Percentiles rank a stretch among this genome's conserved stretches.
Evolutionary conservation across 495 filamentous ascomycete genomes (phyloP).

Genomic region (Xylaria intraflava): DNA sequence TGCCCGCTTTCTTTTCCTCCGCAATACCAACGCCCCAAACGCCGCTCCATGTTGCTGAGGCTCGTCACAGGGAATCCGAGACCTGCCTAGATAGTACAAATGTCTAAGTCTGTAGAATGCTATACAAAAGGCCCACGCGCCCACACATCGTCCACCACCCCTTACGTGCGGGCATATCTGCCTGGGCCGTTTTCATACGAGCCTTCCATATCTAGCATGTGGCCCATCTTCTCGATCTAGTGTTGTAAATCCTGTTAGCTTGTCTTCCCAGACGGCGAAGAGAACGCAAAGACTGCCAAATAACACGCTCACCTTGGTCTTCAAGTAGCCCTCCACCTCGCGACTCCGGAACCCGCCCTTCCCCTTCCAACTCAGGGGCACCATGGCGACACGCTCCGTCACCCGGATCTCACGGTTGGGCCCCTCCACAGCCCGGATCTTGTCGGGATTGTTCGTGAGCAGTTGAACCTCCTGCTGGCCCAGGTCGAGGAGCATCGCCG

Average conservation of each 20-base stretch:
- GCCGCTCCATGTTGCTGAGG: background rate
- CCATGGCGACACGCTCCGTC: constrained; percentile 87
- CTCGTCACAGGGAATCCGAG: no score
- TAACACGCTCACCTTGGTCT: constrained; percentile 67
- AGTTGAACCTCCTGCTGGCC: constrained; percentile 70
- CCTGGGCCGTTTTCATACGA: background rate
- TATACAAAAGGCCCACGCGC: no score
- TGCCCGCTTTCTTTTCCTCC: no score
- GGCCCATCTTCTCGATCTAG: constrained; percentile 65
- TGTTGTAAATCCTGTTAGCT: constrained; percentile 2
- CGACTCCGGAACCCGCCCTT: constrained; percentile 75
- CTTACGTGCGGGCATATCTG: background rate
- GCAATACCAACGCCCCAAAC: background rate
- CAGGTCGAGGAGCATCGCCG: constrained; percentile 85
- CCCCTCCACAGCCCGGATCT: constrained; percentile 89
- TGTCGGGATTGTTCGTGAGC: constrained; percentile 97
- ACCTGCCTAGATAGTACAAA: background rate
- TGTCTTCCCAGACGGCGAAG: background rate
- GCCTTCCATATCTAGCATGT: constrained; percentile 46
- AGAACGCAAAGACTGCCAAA: background rate
- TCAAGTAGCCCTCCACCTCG: constrained; percentile 88
- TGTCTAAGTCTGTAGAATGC: no score
- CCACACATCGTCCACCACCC: no score
- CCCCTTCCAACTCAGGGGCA: constrained; percentile 89
- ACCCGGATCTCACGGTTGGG: constrained; percentile 81